phyloP scores from a whole-genome alignment of 495 filamentous ascomycete genomes.

The Lophiostoma macrostomum region DNA sequence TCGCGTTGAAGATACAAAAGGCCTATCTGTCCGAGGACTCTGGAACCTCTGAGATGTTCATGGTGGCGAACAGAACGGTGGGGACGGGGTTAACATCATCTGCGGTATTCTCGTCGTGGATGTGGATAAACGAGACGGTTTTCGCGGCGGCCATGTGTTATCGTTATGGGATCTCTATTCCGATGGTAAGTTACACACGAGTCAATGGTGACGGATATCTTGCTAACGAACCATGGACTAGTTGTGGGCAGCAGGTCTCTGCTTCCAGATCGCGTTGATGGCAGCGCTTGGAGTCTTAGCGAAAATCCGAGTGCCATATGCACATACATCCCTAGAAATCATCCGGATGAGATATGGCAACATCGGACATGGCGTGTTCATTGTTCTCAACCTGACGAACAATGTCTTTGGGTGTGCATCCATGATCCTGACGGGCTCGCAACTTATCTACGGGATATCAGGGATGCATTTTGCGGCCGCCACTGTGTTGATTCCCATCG shows the following conservation, averaged over 20 bases:
- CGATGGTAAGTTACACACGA: not conserved
- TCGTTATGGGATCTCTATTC: not conserved
- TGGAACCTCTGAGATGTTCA: slow-evolving; percentile 43
- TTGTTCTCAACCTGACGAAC: not conserved
- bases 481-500: slow-evolving; percentile 30
- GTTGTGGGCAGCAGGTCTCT: too few species aligned
- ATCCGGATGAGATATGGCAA: slow-evolving; percentile 41
- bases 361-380: slow-evolving; percentile 44
- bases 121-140: slow-evolving; percentile 2
- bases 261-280: too few species aligned
- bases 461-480: slow-evolving; percentile 22
- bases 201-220: not conserved
- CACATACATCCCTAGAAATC: slow-evolving; percentile 48
- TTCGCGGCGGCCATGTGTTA: not conserved
- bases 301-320: too few species aligned
- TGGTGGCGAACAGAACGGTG: not conserved
- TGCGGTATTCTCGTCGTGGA: slow-evolving; percentile 6
- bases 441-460: slow-evolving; percentile 30
- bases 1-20: too few species aligned
- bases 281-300: too few species aligned
- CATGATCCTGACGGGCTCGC: slow-evolving; percentile 30
- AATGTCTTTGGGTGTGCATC: slow-evolving; percentile 14
- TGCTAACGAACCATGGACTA: slow-evolving; percentile 46
- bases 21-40: too few species aligned
- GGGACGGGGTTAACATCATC: slow-evolving; percentile 1